phyloP scores from a whole-genome alignment of 805 yeast genomes.

The Clavispora asparagi region DNA sequence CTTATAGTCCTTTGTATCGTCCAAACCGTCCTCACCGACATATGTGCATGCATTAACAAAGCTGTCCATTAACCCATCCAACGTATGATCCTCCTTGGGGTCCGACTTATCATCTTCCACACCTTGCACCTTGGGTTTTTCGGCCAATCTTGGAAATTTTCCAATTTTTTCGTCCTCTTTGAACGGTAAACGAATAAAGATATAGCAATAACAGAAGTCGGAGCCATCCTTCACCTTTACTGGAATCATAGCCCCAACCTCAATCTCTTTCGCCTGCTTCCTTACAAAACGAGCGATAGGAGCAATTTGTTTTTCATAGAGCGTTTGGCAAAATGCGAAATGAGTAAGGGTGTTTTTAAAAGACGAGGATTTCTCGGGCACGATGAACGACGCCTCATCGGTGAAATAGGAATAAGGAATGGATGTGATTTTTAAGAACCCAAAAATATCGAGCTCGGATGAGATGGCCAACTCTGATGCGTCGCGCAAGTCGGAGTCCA shows the following conservation, averaged over 20 bases:
- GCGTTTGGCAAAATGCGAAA: constrained; percentile 42
- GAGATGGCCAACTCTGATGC: constrained; percentile 38
- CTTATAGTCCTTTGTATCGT: background rate
- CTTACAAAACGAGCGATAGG: constrained; percentile 64
- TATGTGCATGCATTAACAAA: constrained; percentile 24
- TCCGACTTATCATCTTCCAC: background rate
- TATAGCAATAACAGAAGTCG: constrained; percentile 34
- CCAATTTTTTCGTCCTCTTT: constrained; percentile 70
- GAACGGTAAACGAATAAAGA: constrained; percentile 58
- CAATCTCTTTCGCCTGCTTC: constrained; percentile 43
- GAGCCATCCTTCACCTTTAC: constrained; percentile 8
- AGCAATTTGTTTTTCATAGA: constrained; percentile 42
- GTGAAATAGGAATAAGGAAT: constrained; percentile 58
- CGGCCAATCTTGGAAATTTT: constrained; percentile 34
- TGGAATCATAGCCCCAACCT: constrained; percentile 53
- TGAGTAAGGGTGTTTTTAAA: constrained; percentile 31
- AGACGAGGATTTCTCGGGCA: constrained; percentile 32
- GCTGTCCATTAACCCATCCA: constrained; percentile 26
- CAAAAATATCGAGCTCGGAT: constrained; percentile 61
- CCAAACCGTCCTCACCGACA: constrained; percentile 10
- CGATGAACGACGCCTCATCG: constrained; percentile 53
- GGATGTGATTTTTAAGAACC: constrained; percentile 42
- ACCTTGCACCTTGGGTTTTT: background rate
- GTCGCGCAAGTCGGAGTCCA: constrained; percentile 45
- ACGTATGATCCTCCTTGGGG: constrained; percentile 1